Evolutionary conservation across 352 stramenopile genomes (phyloP).

Genomic region (Aphanomyces astaci): DNA sequence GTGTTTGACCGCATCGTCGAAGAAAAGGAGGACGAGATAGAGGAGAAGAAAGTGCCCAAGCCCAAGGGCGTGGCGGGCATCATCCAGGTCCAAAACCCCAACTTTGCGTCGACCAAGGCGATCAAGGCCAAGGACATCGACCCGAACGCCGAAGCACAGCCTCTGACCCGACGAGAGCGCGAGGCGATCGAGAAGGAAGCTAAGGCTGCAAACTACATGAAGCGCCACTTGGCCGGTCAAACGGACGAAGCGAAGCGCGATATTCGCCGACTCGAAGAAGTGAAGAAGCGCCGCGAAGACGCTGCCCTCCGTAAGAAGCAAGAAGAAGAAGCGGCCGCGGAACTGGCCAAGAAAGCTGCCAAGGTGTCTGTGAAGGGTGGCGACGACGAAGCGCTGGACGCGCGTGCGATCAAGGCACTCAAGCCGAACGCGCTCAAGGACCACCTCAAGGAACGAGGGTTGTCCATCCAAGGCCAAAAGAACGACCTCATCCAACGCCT

Average conservation of each 20-base stretch:
- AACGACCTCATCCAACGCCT: slow-evolving; percentile 84
- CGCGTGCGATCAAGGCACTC: slow-evolving; percentile 74
- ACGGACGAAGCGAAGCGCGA: slow-evolving; percentile 85
- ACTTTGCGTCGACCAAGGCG: slow-evolving; percentile 64
- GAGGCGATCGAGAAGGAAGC: slow-evolving; percentile 83
- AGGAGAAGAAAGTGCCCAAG: slow-evolving; percentile 35
- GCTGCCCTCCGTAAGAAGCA: slow-evolving; percentile 71
- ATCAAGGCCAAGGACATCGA: slow-evolving; percentile 85
- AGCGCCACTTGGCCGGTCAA: slow-evolving; percentile 77
- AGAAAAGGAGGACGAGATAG: slow-evolving; percentile 30
- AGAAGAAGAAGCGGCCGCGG: slow-evolving; percentile 62
- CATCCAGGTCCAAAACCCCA: slow-evolving; percentile 80
- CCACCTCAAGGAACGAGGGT: slow-evolving; percentile 72
- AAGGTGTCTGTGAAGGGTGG: slow-evolving; percentile 50
- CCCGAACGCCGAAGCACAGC: slow-evolving; percentile 38
- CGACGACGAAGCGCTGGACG: slow-evolving; percentile 61
- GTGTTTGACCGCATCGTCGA: slow-evolving; percentile 63
- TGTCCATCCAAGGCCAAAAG: slow-evolving; percentile 84
- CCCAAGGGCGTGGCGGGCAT: slow-evolving; percentile 56
- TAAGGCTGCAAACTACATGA: slow-evolving; percentile 61
- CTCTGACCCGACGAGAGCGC: slow-evolving; percentile 75
- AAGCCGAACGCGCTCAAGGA: slow-evolving; percentile 85
- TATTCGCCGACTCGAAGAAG: slow-evolving; percentile 62
- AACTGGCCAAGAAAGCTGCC: slow-evolving; percentile 44
- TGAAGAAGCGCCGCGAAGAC: slow-evolving; percentile 74